These are phyloP conservation scores for Sporothrix variecibatus DNA, from an alignment of 2,329 filamentous ascomycete genomes.

Conservation along the genomic window DNA sequence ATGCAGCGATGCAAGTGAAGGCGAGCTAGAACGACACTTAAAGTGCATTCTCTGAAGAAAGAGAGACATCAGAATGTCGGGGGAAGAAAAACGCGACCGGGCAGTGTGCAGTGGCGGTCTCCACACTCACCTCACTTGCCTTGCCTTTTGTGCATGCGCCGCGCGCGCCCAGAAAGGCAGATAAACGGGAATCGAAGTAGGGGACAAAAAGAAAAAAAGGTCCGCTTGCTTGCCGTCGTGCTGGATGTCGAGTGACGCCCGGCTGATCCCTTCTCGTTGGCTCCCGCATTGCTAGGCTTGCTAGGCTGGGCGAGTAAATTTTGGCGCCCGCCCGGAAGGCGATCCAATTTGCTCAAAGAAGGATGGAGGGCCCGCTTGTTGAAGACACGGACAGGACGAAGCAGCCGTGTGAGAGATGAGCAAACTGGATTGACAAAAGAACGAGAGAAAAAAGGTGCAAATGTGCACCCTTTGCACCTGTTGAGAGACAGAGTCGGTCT, in stretches of 20 bases:
- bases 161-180: not conserved
- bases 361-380: slow-evolving; percentile 5
- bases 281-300: slow-evolving; percentile 12
- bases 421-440: not conserved
- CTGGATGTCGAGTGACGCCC: slow-evolving; percentile 24
- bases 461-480: too few species aligned
- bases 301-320: slow-evolving; percentile 13
- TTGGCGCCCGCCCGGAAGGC: slow-evolving; percentile 23
- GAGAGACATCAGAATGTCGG: not conserved
- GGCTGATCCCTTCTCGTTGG: slow-evolving; percentile 18
- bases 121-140: not conserved
- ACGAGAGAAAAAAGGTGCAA: not conserved
- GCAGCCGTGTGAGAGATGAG: slow-evolving; percentile 1
- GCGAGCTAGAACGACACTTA: not conserved
- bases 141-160: not conserved
- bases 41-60: not conserved
- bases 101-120: not conserved
- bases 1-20: slow-evolving; percentile 22
- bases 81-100: not conserved
- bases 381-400: not conserved
- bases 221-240: slow-evolving; percentile 8
- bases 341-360: slow-evolving; percentile 25
- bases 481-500: not conserved
- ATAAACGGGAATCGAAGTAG: not conserved
- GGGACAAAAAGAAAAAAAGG: not conserved